Base-by-base conservation (phyloP, 441 rosid genomes). In the Gossypium davidsonii region DNA sequence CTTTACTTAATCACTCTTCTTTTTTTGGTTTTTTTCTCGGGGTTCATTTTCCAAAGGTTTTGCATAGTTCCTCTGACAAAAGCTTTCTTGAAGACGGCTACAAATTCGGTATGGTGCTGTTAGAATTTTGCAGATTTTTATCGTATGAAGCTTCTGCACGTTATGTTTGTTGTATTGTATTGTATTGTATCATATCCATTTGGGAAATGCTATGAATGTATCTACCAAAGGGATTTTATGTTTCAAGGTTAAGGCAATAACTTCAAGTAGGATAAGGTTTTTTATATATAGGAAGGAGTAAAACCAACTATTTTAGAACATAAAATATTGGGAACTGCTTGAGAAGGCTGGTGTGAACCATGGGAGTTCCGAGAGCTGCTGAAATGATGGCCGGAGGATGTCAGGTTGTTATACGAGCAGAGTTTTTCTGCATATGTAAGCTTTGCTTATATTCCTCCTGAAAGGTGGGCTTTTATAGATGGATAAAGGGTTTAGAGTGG, bases 51-150 rank as follows among this genome's bases (percentile, higher is more conserved):
- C 55, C 6, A 14, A 37, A 85, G 87, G 89, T 82, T 83, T 76
- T 85, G 84, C 70, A 49, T 85, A 18, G 25, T 83, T 73, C 89
- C 89, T 66, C 81, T 83, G 0, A 75, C 83, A 0, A 82, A 85
- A 72, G 53, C 80, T 59, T 48, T 80, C 64, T 60, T 81, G 31
- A 74, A 59, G 12, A n/a, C 74, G 6, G 85, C 89, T 62, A 34
- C 83, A 0, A 63, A 74, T 12, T 78, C 86, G 79, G 85, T 82
- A 85, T 46, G 31, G 23, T 11, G 28, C 53, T 11, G 14, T 20
- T 26, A 3, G 14, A 61, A 31, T 31, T 61, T 34, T 34, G 8
- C 46, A 31, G 46, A 15, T 61, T 61, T 15, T 34, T 4, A 61
- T 61, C 14, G 6, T 64, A 39, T 2, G 3, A 39, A 42, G 10